A percentile compares a stretch with the other conserved stretches of the same genome.
Conservation (phyloP, 495 filamentous ascomycete species). For the Penicillium macrosclerotiorum region DNA sequence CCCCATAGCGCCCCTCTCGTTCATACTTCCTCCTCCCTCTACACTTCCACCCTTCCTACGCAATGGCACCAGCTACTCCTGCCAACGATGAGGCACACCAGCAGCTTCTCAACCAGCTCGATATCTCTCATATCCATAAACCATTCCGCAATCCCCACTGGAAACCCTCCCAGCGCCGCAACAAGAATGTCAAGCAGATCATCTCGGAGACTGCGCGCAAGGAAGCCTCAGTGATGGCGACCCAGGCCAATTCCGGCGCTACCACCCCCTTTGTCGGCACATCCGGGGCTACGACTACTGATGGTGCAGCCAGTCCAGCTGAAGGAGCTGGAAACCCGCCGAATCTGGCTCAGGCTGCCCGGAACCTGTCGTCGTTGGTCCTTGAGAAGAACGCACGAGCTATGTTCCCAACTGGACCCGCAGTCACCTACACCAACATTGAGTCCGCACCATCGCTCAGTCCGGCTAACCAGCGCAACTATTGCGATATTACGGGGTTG, state of each 20-base stretch:
- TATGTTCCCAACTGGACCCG: constrained; percentile 52
- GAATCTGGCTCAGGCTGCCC: constrained; percentile 79
- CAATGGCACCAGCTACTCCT: constrained; percentile 47
- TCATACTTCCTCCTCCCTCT: neutral
- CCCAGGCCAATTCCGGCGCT: constrained; percentile 77
- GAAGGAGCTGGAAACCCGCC: constrained; percentile 51
- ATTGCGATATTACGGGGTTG: constrained; percentile 94
- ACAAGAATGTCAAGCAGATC: constrained; percentile 97
- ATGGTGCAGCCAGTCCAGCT: constrained; percentile 57
- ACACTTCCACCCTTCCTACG: neutral
- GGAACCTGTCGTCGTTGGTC: constrained; percentile 79
- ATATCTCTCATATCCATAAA: constrained; percentile 77
- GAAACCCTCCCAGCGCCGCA: constrained; percentile 89
- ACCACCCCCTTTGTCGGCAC: constrained; percentile 64
- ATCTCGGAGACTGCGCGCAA: constrained; percentile 85
- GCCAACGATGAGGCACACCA: constrained; percentile 51
- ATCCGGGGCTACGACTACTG: constrained; percentile 49
- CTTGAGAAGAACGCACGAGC: constrained; percentile 67
- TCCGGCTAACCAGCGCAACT: constrained; percentile 70
- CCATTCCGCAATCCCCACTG: constrained; percentile 85
- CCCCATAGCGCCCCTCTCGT: no score
- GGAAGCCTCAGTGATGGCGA: constrained; percentile 74
- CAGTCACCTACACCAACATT: constrained; percentile 91
- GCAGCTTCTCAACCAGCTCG: constrained; percentile 76
- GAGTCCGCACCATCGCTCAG: constrained; percentile 82